Base-by-base conservation (phyloP, 1,284 basidiomycete genomes). In the Ceratobasidium sp. region DNA sequence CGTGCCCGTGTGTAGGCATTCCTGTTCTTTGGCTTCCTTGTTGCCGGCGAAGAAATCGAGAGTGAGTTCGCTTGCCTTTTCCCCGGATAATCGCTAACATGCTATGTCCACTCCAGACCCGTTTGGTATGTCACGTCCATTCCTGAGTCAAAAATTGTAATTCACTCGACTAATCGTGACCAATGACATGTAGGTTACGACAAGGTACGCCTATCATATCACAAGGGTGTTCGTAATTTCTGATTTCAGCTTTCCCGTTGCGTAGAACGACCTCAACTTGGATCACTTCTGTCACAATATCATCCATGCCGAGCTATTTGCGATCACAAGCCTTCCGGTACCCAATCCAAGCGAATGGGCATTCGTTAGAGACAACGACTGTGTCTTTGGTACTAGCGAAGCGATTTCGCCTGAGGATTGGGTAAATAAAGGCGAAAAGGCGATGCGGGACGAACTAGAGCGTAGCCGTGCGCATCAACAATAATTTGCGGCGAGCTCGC, bases 21-120 rank as follows among this genome's bases (percentile, higher is more conserved):
- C 78, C 80, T 84, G 64, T 80, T 83, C 31, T 78, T 83, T 22
- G 83, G 83, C 14, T 83, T 84, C 73, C 80, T 82, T 48, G 80
- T 74, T 27, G 79, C 77, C 36, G 79, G 79, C 54, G 76, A 77
- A 71, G 77, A 76, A 41, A 77, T 77, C 27, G 74, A 76, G 54
- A 69, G 72, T 75, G 44, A 15, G 62, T 76, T 24, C 36, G n/a
- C 36, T 11, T 11, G 36, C 36, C 36, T 41, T 41, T 29, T 41
- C 27, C 4, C 48, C 31, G 44, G 9, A 33, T 24, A 15, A 4
- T n/a, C 66, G 41, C 33, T 80, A 80, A 79, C 0, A 75, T 77
- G 53, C 79, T 54, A 24, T 14, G 51, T 24, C n/a, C 48, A n/a
- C 19, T 27, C 62, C 11, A 41, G 67, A 64, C 22, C 64, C 66